phyloP scores from a whole-genome alignment of 2,329 filamentous ascomycete species.

The Nemania bipapillata region DNA sequence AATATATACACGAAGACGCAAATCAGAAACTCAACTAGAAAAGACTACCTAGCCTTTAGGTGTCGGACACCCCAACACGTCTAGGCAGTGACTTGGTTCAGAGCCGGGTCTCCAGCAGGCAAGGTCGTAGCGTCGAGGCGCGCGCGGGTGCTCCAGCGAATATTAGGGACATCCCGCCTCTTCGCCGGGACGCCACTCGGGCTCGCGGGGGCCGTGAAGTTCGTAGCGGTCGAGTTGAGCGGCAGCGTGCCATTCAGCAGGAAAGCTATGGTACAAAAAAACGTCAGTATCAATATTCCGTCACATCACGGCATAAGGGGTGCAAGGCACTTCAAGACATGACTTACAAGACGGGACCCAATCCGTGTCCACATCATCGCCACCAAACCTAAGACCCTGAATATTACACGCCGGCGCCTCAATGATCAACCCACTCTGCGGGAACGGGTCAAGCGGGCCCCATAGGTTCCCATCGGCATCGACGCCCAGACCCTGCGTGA shows the following conservation, averaged over 20 bases:
- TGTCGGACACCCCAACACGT: neutral
- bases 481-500: conserved; percentile 52
- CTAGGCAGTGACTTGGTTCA: conserved; percentile 31
- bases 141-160: conserved; percentile 34
- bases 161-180: conserved; percentile 32
- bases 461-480: conserved; percentile 53
- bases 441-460: conserved; percentile 54
- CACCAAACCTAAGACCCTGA: conserved; percentile 25
- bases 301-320: neutral
- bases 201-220: conserved; percentile 16
- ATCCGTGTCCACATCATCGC: conserved; percentile 33
- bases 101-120: conserved; percentile 31
- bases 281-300: neutral
- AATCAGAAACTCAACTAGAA: neutral
- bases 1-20: conserved; percentile 32
- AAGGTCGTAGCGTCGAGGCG: conserved; percentile 37
- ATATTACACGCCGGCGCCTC: conserved; percentile 41
- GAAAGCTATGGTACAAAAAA: conserved; percentile 25
- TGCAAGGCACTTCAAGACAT: neutral
- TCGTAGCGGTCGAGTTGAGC: conserved; percentile 32
- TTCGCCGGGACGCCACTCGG: conserved; percentile 15
- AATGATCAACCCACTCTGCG: conserved; percentile 53
- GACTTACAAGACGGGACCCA: conserved; percentile 42
- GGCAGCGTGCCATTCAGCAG: conserved; percentile 39
- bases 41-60: neutral